Evolutionary conservation across 1,284 basidiomycete genomes (phyloP).

Genomic region (Fomitopsis pinicola): DNA sequence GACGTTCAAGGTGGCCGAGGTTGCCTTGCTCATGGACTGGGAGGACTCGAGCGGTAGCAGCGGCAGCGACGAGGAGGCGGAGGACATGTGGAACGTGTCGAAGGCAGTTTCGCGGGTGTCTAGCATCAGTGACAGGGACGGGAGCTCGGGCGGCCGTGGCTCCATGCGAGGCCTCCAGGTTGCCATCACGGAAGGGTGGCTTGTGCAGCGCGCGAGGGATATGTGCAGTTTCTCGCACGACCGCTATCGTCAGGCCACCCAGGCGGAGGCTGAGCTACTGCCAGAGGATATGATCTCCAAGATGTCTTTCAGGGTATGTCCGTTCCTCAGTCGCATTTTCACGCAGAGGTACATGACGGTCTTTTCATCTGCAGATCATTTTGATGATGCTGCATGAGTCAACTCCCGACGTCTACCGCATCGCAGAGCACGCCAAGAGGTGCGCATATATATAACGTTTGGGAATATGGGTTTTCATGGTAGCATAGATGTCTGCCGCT

Average conservation of each 20-base stretch:
- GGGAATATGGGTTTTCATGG: neutral
- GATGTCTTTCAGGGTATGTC: constrained; percentile 60
- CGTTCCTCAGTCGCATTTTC: too few species aligned
- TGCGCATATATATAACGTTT: constrained; percentile 17
- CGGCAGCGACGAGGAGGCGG: constrained; percentile 50
- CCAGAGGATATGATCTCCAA: constrained; percentile 50
- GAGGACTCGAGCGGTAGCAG: constrained; percentile 48
- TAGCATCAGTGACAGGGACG: constrained; percentile 36
- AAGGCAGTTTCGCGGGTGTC: constrained; percentile 45
- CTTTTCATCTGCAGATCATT: constrained; percentile 44
- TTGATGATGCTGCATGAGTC: constrained; percentile 64
- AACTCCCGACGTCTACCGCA: constrained; percentile 56
- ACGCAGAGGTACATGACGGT: neutral
- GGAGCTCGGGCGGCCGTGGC: constrained; percentile 37
- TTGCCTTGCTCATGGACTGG: constrained; percentile 67
- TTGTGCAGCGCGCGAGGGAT: constrained; percentile 63
- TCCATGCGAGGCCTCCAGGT: constrained; percentile 65
- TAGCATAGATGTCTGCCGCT: constrained; percentile 51
- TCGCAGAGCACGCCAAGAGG: constrained; percentile 66
- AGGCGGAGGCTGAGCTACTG: constrained; percentile 49
- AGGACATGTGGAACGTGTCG: constrained; percentile 48
- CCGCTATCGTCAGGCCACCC: constrained; percentile 64
- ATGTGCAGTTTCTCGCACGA: constrained; percentile 75
- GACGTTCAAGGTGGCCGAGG: constrained; percentile 70
- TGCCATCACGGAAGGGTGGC: constrained; percentile 66